Conservation (phyloP, 106 monocot genomes). For the Phalaenopsis aphrodite region DNA sequence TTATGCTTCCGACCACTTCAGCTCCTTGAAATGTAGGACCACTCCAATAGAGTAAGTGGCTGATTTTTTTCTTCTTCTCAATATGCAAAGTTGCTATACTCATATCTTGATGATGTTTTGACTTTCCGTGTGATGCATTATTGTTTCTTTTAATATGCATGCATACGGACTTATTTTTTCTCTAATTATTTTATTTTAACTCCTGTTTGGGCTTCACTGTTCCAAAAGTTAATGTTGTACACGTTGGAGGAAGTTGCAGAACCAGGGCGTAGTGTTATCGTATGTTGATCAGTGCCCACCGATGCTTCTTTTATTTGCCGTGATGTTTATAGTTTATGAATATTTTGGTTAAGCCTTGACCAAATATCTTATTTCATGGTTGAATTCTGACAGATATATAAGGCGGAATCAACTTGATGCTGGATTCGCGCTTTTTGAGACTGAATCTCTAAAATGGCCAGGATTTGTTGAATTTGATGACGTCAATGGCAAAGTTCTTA, state of each 20-base stretch:
- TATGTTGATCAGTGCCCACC: too few relatives aligned
- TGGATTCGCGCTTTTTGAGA: conserved; percentile 80
- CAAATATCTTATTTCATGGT: neutral
- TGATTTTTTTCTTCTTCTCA: neutral
- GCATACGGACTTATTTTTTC: too few relatives aligned
- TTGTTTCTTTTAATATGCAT: too few relatives aligned
- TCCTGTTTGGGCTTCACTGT: too few relatives aligned
- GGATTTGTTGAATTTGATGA: conserved; percentile 97
- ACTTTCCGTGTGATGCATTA: too few relatives aligned
- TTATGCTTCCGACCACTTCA: conserved; percentile 86
- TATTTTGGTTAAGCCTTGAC: neutral
- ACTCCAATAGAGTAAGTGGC: conserved; percentile 81
- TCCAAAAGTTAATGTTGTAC: too few relatives aligned
- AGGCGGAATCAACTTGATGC: conserved; percentile 78
- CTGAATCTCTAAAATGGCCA: conserved; percentile 86
- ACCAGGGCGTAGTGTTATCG: too few relatives aligned
- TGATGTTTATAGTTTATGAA: neutral
- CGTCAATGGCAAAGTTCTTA: conserved; percentile 90
- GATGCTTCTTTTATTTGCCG: too few relatives aligned
- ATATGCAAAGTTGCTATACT: neutral
- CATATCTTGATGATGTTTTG: neutral
- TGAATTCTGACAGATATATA: conserved; percentile 55
- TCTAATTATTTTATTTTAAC: too few relatives aligned
- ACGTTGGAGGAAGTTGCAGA: too few relatives aligned
- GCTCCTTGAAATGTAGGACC: conserved; percentile 83